phyloP scores from a whole-genome alignment of 2,329 filamentous ascomycete genomes.

The Ophiocordyceps australis region DNA sequence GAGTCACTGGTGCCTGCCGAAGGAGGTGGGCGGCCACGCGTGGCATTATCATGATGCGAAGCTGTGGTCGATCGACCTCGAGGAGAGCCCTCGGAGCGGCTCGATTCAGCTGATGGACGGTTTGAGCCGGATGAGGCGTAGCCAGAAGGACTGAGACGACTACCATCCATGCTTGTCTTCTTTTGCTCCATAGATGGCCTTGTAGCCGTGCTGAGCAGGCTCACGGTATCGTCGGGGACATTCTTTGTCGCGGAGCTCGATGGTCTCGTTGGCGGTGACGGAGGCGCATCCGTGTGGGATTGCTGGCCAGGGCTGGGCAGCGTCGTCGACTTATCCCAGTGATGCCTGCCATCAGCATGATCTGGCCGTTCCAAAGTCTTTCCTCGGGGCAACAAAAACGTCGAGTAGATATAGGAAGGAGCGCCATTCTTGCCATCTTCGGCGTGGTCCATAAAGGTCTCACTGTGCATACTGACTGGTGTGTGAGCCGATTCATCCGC shows the following conservation, averaged over 20 bases:
- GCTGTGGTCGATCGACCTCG: constrained; percentile 25
- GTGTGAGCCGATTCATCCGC: constrained; percentile 49
- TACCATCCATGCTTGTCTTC: constrained; percentile 29
- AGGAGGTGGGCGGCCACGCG: constrained; percentile 23
- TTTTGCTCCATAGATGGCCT: constrained; percentile 30
- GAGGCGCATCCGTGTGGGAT: constrained; percentile 28
- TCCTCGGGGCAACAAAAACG: constrained; percentile 67
- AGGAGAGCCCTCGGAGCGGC: constrained; percentile 27
- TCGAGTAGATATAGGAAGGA: constrained; percentile 73
- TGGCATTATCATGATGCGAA: constrained; percentile 15
- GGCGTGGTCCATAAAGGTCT: constrained; percentile 40
- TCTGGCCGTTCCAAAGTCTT: constrained; percentile 58
- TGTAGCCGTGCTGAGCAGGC: constrained; percentile 11
- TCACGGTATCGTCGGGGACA: constrained; percentile 17
- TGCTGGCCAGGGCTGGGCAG: constrained; percentile 23
- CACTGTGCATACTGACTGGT: constrained; percentile 55
- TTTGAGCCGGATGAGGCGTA: constrained; percentile 25
- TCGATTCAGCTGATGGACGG: constrained; percentile 24
- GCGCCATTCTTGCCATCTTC: constrained; percentile 31
- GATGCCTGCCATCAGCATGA: constrained; percentile 31
- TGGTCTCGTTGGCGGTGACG: constrained; percentile 41
- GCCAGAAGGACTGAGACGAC: constrained; percentile 15
- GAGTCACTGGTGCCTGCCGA: constrained; percentile 34
- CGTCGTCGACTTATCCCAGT: constrained; percentile 40
- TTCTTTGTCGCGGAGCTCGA: constrained; percentile 32